Evolutionary conservation across 2,329 filamentous ascomycete genomes (phyloP).

Genomic region (Neurospora sp.): DNA sequence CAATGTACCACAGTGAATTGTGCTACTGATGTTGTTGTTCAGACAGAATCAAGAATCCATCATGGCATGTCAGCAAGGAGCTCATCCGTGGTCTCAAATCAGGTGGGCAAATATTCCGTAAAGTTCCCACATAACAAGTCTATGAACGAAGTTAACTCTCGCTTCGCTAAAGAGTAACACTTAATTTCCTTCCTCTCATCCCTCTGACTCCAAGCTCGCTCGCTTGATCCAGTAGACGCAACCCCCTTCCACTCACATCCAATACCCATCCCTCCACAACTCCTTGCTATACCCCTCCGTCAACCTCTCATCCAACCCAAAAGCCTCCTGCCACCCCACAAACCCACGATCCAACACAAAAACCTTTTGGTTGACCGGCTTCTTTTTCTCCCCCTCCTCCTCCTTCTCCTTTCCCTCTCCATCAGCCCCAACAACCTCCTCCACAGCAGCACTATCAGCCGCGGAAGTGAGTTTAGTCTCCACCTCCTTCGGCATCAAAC

Average conservation of each 20-base stretch:
- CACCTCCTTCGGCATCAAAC: constrained; percentile 24
- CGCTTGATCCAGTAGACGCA: not conserved
- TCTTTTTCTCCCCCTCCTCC: not conserved
- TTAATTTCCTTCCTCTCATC: not conserved
- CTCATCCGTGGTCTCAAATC: not conserved
- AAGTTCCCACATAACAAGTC: not conserved
- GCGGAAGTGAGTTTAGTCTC: constrained; percentile 11
- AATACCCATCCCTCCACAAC: constrained; percentile 61
- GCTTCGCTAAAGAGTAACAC: not conserved
- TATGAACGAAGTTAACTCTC: not conserved
- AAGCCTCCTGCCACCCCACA: constrained; percentile 76
- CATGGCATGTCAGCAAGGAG: not conserved
- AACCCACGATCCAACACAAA: constrained; percentile 80
- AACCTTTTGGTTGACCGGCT: constrained; percentile 51
- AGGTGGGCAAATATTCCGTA: not conserved
- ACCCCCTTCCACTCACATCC: constrained; percentile 7
- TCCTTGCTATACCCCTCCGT: constrained; percentile 81
- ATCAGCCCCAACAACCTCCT: constrained; percentile 12
- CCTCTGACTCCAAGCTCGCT: not conserved
- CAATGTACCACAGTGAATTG: too few species aligned
- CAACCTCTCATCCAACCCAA: constrained; percentile 65
- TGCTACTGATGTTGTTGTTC: not conserved
- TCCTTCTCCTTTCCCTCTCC: constrained; percentile 18
- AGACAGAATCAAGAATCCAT: not conserved
- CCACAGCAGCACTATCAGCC: constrained; percentile 4